Evolutionary conservation across 352 stramenopile genomes (phyloP).

Genomic region (Phytopythium aichiense): DNA sequence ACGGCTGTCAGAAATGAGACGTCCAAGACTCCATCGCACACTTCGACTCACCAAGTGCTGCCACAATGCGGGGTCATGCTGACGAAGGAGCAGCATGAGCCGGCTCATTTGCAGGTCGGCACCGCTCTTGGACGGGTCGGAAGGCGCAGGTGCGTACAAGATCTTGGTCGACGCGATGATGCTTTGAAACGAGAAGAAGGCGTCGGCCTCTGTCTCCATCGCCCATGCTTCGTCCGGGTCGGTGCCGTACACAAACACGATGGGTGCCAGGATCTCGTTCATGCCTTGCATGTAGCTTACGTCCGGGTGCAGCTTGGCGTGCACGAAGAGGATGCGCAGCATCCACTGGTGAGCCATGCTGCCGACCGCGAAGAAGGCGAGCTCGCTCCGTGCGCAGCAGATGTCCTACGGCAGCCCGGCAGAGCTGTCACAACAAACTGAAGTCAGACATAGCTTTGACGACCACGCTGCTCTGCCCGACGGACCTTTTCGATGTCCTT

Average conservation of each 20-base stretch:
- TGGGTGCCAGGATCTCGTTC: constrained; percentile 91
- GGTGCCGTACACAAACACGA: constrained; percentile 74
- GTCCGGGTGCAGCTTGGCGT: constrained; percentile 70
- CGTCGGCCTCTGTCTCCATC: constrained; percentile 41
- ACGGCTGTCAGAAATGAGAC: neutral
- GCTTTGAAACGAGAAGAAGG: constrained; percentile 45
- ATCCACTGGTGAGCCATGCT: constrained; percentile 61
- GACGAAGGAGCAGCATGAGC: constrained; percentile 39
- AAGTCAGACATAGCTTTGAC: neutral
- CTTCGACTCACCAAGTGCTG: constrained; percentile 44
- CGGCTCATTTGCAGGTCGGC: constrained; percentile 56
- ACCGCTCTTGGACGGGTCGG: constrained; percentile 43
- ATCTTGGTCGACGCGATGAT: constrained; percentile 46
- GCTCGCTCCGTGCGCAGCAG: constrained; percentile 46
- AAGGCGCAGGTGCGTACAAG: constrained; percentile 36
- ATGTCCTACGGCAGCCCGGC: constrained; percentile 31
- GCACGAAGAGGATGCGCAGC: constrained; percentile 68
- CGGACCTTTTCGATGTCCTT: constrained; percentile 62
- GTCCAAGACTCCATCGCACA: neutral
- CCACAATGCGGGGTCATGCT: constrained; percentile 61
- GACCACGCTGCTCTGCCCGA: neutral
- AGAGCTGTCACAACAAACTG: neutral
- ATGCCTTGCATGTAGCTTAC: constrained; percentile 94
- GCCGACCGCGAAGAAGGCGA: constrained; percentile 43
- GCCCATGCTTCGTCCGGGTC: constrained; percentile 33